Evolutionary conservation across 192 early-diverging fungal species (phyloP).

Genomic region (Coemansia interrupta): DNA sequence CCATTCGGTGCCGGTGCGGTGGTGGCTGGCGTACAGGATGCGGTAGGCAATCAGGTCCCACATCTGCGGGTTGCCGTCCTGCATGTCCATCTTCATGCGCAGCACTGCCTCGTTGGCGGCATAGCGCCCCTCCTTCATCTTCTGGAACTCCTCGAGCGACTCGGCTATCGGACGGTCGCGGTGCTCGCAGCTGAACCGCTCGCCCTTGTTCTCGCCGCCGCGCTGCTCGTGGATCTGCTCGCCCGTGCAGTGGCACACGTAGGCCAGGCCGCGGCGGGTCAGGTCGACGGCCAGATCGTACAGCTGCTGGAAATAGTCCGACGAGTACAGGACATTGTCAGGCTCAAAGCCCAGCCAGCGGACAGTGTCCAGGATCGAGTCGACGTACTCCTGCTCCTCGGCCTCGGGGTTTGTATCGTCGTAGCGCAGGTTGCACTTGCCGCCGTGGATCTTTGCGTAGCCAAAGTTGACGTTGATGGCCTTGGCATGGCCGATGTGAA

Average conservation of each 20-base stretch:
- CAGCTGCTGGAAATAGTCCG: conserved; percentile 94
- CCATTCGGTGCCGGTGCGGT: conserved; percentile 90
- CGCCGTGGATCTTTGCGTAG: conserved; percentile 85
- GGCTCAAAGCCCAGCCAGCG: conserved; percentile 97
- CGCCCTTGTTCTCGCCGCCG: conserved; percentile 85
- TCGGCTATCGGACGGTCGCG: conserved; percentile 89
- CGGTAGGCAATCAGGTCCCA: conserved; percentile 99
- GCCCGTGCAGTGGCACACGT: conserved; percentile 92
- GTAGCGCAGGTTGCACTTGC: conserved; percentile 87
- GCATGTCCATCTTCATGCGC: conserved; percentile 99
- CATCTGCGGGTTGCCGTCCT: conserved; percentile 97
- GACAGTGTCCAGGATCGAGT: conserved; percentile 88
- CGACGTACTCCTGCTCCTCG: conserved; percentile 95
- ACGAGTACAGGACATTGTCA: conserved; percentile 89
- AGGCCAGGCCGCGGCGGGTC: conserved; percentile 85
- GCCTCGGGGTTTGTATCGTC: conserved; percentile 89
- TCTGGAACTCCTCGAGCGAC: conserved; percentile 88
- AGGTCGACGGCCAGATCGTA: conserved; percentile 93
- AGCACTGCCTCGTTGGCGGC: conserved; percentile 84
- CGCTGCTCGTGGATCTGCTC: conserved; percentile 89
- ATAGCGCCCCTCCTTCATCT: conserved; percentile 98
- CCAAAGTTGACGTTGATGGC: conserved; percentile 99
- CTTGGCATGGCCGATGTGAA: conserved; percentile 99
- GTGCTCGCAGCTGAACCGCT: conserved; percentile 84
- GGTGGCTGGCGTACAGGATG: conserved; percentile 85